These are phyloP conservation scores for Aspergillus heteromorphus DNA, from an alignment of 495 filamentous ascomycete species.

Conservation along the genomic window DNA sequence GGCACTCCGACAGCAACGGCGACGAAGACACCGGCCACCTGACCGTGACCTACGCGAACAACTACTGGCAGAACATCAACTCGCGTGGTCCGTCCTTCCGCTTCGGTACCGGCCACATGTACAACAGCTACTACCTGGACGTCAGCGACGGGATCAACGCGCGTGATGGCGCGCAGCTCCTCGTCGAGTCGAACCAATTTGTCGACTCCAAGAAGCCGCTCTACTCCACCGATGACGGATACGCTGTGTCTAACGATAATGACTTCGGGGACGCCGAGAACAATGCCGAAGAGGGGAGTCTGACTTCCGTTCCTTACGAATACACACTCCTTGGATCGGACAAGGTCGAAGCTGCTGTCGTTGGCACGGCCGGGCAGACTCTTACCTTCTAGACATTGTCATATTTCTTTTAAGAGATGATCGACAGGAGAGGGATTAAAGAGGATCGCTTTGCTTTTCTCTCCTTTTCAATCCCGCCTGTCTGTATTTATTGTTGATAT, in stretches of 20 bases:
- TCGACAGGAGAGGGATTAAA: no score
- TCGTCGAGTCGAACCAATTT: constrained; percentile 59
- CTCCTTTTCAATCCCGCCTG: no score
- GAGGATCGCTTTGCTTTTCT: no score
- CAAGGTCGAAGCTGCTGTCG: constrained; percentile 40
- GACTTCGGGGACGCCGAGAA: constrained; percentile 49
- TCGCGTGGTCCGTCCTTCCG: constrained; percentile 55
- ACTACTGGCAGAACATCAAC: constrained; percentile 58
- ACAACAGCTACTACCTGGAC: constrained; percentile 43
- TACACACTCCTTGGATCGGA: constrained; percentile 42
- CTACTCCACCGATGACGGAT: constrained; percentile 51
- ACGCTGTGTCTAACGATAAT: constrained; percentile 48
- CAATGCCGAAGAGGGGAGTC: constrained; percentile 40
- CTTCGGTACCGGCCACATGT: constrained; percentile 56
- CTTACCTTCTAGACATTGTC: constrained; percentile 38
- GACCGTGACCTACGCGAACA: constrained; percentile 56
- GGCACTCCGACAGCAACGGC: constrained; percentile 46
- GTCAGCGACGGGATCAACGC: constrained; percentile 59
- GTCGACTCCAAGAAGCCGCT: constrained; percentile 41
- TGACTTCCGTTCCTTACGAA: constrained; percentile 46
- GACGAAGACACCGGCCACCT: constrained; percentile 49
- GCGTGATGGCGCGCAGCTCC: constrained; percentile 57
- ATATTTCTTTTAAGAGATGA: no score
- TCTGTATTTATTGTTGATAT: no score
- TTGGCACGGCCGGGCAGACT: constrained; percentile 50